Evolutionary conservation across 164 flowering plant genomes (phyloP).

Genomic region (Dillenia suffruticosa): DNA sequence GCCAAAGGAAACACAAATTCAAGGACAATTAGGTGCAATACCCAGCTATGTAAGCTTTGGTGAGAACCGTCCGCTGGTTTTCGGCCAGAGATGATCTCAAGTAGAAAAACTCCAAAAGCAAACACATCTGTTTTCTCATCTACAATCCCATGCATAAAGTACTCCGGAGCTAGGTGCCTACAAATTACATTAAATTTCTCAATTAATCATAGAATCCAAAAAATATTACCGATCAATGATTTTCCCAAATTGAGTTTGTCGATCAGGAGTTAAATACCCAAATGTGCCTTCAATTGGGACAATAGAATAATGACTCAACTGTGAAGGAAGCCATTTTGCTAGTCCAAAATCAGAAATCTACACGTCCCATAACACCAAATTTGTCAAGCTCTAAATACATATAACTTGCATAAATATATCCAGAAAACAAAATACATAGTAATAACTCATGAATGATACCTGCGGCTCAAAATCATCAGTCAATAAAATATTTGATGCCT

Average conservation of each 20-base stretch:
- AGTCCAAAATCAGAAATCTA: slow-evolving; percentile 95
- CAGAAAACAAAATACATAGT: not conserved
- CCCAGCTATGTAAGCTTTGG: slow-evolving; percentile 88
- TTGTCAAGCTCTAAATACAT: not conserved
- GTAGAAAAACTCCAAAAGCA: slow-evolving; percentile 82
- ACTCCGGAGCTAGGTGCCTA: slow-evolving; percentile 94
- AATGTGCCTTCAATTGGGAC: slow-evolving; percentile 94
- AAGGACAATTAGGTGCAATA: slow-evolving; percentile 24
- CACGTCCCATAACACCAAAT: not conserved
- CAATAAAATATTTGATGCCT: slow-evolving; percentile 73
- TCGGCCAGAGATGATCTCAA: slow-evolving; percentile 81
- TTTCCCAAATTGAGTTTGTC: not conserved
- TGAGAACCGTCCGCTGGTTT: slow-evolving; percentile 81
- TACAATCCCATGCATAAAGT: slow-evolving; percentile 93
- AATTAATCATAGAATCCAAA: not conserved
- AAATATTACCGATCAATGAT: not conserved
- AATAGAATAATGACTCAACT: slow-evolving; percentile 90
- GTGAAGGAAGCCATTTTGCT: slow-evolving; percentile 97
- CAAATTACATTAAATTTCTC: not conserved
- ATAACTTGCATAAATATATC: no score
- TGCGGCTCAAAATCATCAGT: slow-evolving; percentile 83
- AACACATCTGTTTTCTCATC: slow-evolving; percentile 97
- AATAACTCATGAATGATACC: slow-evolving; percentile 27
- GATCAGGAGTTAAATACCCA: slow-evolving; percentile 46
- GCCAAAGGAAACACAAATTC: not conserved